These are phyloP conservation scores for Penicillium lividum DNA, from an alignment of 495 filamentous ascomycete genomes.

Conservation along the genomic window DNA sequence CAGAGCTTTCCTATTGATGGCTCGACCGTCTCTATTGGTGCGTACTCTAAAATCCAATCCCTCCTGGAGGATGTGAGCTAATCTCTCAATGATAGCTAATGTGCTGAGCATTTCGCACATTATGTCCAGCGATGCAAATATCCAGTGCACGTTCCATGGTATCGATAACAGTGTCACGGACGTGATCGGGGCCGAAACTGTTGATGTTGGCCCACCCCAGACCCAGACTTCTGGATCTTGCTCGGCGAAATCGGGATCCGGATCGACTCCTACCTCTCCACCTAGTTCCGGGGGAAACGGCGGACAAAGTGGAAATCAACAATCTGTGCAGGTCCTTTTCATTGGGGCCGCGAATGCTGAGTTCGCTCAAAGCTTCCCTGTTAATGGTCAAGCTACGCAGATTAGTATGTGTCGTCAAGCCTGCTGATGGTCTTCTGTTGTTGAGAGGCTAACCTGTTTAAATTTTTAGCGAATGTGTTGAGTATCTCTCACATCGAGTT, in stretches of 20 bases:
- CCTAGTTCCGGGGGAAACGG: neutral
- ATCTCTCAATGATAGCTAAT: neutral
- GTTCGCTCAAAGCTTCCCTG: constrained; percentile 1
- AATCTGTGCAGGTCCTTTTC: neutral
- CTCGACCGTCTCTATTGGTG: neutral
- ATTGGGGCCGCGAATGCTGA: constrained; percentile 1
- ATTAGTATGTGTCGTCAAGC: neutral
- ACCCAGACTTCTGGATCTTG: constrained; percentile 3
- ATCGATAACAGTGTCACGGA: neutral
- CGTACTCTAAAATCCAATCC: neutral
- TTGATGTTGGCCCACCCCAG: constrained; percentile 3
- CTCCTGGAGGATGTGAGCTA: neutral
- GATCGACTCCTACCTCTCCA: neutral
- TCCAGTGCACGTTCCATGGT: constrained; percentile 3
- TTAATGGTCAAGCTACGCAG: neutral
- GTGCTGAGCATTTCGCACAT: constrained; percentile 1
- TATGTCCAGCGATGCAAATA: neutral
- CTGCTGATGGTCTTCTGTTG: neutral
- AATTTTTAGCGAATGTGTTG: neutral
- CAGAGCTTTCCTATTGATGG: constrained; percentile 1
- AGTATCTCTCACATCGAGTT: constrained; percentile 3
- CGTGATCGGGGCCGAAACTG: neutral
- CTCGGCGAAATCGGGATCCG: neutral
- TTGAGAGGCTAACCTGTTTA: neutral
- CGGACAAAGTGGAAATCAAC: neutral